Conservation (phyloP, 2,329 filamentous ascomycete species). For the Tolypocladium inflatum region DNA sequence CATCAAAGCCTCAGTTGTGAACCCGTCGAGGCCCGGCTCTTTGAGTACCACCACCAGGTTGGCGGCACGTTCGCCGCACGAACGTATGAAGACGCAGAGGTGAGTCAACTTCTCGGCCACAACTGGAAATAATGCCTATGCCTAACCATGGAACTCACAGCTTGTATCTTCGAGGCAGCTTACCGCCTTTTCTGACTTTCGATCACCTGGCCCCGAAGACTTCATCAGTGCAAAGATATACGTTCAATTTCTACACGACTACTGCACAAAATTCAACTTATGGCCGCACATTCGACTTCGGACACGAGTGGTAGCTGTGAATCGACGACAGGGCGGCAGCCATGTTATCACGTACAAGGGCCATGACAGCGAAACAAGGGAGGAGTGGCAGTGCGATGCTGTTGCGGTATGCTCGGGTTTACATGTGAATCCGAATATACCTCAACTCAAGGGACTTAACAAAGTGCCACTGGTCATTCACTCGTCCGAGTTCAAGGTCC, state of each 20-base stretch:
- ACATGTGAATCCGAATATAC: conserved; percentile 27
- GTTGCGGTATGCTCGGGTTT: conserved; percentile 33
- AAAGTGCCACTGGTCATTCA: conserved; percentile 27
- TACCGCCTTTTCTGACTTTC: conserved; percentile 37
- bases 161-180: conserved; percentile 36
- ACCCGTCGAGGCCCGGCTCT: conserved; percentile 27
- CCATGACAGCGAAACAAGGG: not conserved
- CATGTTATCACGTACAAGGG: conserved; percentile 3
- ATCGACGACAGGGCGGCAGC: not conserved
- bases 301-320: conserved; percentile 17
- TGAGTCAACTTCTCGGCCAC: conserved; percentile 2
- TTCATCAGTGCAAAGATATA: conserved; percentile 29
- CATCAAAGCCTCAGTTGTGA: conserved; percentile 18
- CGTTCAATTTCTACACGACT: conserved; percentile 28
- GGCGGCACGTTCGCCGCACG: conserved; percentile 33
- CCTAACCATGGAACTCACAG: conserved; percentile 5
- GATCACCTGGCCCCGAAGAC: conserved; percentile 24
- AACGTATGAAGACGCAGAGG: conserved; percentile 32
- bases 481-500: conserved; percentile 30
- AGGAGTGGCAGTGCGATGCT: conserved; percentile 27
- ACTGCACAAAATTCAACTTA: conserved; percentile 27
- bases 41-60: conserved; percentile 28
- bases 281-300: conserved; percentile 24
- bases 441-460: conserved; percentile 25
- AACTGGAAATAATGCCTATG: not conserved